These are phyloP conservation scores for Warburgia ugandensis DNA, from an alignment of 164 flowering plant species.

Conservation along the genomic window DNA sequence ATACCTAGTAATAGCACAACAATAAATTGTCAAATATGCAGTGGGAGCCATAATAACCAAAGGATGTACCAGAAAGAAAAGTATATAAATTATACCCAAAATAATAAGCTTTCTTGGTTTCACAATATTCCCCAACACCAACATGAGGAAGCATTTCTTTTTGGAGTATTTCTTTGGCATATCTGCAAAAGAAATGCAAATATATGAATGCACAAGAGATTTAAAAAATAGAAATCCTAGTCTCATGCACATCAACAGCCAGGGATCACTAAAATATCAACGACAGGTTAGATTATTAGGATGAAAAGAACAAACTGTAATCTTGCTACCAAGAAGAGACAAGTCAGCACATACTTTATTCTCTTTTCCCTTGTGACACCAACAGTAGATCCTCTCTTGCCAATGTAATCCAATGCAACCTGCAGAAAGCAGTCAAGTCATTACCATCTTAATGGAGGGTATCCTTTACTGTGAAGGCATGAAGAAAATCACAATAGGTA, in stretches of 20 bases:
- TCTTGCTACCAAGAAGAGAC: background rate
- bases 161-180: slow-evolving; percentile 95
- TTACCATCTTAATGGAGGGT: no score
- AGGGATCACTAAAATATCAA: no score
- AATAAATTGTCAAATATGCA: background rate
- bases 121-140: slow-evolving; percentile 89
- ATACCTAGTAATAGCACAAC: slow-evolving; percentile 39
- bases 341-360: slow-evolving; percentile 56
- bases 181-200: slow-evolving; percentile 32
- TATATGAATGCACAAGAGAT: no score
- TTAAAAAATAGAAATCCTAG: background rate
- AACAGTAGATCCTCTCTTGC: slow-evolving; percentile 92
- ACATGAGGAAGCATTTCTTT: slow-evolving; percentile 99
- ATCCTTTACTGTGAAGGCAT: background rate
- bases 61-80: background rate
- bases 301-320: no score
- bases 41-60: background rate
- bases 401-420: slow-evolving; percentile 98
- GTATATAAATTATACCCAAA: slow-evolving; percentile 53
- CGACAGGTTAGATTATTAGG: no score
- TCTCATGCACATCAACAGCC: no score
- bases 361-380: slow-evolving; percentile 96
- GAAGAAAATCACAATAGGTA: background rate
- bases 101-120: slow-evolving; percentile 96
- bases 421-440: slow-evolving; percentile 17